Percentiles rank a stretch among this genome's conserved stretches.
Conservation (phyloP, 495 filamentous ascomycete genomes). For the Ramalina intermedia region DNA sequence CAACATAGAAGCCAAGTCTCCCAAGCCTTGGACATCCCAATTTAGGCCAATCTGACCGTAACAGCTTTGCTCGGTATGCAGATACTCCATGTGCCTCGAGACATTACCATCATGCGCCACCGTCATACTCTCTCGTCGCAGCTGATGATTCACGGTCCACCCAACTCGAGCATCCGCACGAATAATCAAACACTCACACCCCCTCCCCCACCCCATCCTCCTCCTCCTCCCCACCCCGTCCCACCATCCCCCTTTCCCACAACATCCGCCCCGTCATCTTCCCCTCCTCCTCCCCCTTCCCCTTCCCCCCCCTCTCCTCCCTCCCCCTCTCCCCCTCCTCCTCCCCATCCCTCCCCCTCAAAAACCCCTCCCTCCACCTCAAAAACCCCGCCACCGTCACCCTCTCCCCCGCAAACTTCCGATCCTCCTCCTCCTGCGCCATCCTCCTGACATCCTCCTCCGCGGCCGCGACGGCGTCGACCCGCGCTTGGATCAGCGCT, state of each 20-base stretch:
- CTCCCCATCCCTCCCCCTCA: slow-evolving; percentile 60
- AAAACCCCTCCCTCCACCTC: slow-evolving; percentile 67
- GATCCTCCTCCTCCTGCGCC: slow-evolving; percentile 82
- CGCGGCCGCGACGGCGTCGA: slow-evolving; percentile 40
- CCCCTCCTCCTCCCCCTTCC: slow-evolving; percentile 4
- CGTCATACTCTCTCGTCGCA: no score
- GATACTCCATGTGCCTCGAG: no score
- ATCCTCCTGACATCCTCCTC: slow-evolving; percentile 52
- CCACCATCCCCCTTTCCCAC: background rate
- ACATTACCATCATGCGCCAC: no score
- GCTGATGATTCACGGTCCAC: no score
- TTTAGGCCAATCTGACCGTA: no score
- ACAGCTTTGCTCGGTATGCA: no score
- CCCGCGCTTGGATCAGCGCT: slow-evolving; percentile 55
- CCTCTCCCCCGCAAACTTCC: slow-evolving; percentile 83
- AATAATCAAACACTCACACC: no score
- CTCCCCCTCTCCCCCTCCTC: slow-evolving; percentile 44
- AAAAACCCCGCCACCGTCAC: slow-evolving; percentile 77
- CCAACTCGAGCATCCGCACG: no score
- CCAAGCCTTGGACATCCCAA: no score
- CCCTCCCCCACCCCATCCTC: no score
- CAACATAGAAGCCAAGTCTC: no score
- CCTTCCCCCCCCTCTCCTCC: slow-evolving; percentile 44
- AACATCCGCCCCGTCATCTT: background rate
- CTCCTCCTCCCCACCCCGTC: background rate